Percentiles rank a stretch among this genome's conserved stretches.
phyloP scores from a whole-genome alignment of 306 rosid genomes.

The Abrus precatorius region DNA sequence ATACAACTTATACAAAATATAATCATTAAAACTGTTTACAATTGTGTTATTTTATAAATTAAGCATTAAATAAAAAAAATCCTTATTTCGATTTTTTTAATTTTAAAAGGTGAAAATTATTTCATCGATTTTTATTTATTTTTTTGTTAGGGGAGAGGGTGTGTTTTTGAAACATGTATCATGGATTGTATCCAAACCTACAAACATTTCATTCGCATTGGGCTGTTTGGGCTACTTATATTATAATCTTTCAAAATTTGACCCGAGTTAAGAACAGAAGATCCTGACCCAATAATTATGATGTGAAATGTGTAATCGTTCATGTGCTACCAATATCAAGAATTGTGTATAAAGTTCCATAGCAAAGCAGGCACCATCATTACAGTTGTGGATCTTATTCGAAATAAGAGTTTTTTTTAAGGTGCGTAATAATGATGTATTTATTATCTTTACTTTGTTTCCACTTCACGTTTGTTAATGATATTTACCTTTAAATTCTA shows the following conservation, averaged over 20 bases:
- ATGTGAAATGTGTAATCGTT: neutral
- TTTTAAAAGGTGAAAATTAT: too few relatives aligned
- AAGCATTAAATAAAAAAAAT: too few relatives aligned
- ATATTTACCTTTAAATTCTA: too few relatives aligned
- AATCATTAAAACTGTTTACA: too few relatives aligned
- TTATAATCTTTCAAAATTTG: too few relatives aligned
- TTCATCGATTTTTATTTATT: too few relatives aligned
- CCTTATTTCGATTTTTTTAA: too few relatives aligned
- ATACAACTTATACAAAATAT: too few relatives aligned
- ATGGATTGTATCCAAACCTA: neutral
- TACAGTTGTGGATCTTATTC: neutral
- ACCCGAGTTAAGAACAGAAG: neutral
- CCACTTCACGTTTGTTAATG: neutral
- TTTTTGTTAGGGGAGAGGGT: too few relatives aligned
- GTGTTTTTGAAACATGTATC: too few relatives aligned
- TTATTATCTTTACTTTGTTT: neutral
- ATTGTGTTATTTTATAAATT: too few relatives aligned
- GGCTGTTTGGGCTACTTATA: neutral
- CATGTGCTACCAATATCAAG: neutral
- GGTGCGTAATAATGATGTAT: neutral
- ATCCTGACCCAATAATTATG: neutral
- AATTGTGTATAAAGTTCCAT: too few relatives aligned
- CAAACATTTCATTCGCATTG: neutral
- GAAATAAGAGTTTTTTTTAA: neutral
- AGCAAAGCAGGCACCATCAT: neutral